These are phyloP conservation scores for Aspergillus sp. DNA, from an alignment of 2,329 filamentous ascomycete genomes.

Conservation along the genomic window DNA sequence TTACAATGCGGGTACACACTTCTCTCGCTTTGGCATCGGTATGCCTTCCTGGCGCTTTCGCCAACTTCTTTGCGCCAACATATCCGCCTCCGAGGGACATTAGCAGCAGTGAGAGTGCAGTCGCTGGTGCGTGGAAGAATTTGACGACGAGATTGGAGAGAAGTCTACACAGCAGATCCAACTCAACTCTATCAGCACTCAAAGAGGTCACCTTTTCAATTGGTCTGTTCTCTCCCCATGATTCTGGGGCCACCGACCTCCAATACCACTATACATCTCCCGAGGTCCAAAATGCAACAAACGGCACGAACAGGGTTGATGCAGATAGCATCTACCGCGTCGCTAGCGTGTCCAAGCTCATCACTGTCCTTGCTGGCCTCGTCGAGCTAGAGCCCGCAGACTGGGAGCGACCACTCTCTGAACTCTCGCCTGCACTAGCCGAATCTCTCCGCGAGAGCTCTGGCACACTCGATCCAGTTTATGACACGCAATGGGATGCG, in stretches of 20 bases:
- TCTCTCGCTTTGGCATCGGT: slow-evolving; percentile 10
- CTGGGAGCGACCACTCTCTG: slow-evolving; percentile 52
- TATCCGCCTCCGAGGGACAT: slow-evolving; percentile 43
- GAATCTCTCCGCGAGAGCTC: slow-evolving; percentile 27
- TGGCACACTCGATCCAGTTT: slow-evolving; percentile 34
- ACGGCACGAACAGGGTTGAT: slow-evolving; percentile 44
- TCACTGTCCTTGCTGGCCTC: slow-evolving; percentile 46
- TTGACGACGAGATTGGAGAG: slow-evolving; percentile 32
- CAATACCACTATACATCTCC: slow-evolving; percentile 44
- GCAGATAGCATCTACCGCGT: slow-evolving; percentile 51
- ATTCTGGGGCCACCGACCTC: slow-evolving; percentile 33
- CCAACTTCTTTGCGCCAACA: slow-evolving; percentile 34
- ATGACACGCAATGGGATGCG: slow-evolving; percentile 51
- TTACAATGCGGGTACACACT: slow-evolving; percentile 5
- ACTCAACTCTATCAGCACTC: slow-evolving; percentile 18
- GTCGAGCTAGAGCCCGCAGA: slow-evolving; percentile 38
- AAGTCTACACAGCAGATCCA: slow-evolving; percentile 23
- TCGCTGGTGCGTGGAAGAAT: slow-evolving; percentile 40
- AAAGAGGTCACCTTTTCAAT: slow-evolving; percentile 46
- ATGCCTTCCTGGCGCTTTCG: slow-evolving; percentile 11
- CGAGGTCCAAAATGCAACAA: slow-evolving; percentile 34
- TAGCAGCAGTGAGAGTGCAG: slow-evolving; percentile 36
- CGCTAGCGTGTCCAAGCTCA: slow-evolving; percentile 47
- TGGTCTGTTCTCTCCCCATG: slow-evolving; percentile 46
- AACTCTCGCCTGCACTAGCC: slow-evolving; percentile 50